Conservation (phyloP, 345 rosid species). For the Euphorbia tirucalli region DNA sequence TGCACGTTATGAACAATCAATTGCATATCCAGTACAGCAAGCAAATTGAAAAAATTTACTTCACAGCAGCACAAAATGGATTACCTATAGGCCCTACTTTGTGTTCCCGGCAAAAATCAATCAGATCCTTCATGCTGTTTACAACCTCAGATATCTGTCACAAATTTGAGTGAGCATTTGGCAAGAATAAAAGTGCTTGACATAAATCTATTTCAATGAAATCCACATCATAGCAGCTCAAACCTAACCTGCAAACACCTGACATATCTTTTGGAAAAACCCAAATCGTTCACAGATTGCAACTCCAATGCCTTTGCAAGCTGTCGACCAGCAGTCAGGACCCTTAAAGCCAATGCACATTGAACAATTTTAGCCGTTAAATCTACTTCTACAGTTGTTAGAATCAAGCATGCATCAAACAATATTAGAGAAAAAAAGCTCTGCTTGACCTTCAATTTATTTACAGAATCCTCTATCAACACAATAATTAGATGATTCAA, state of each 20-base stretch:
- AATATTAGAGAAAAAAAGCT: background rate
- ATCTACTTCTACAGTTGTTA: background rate
- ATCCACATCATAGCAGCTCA: constrained; percentile 4
- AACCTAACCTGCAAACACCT: constrained; percentile 82
- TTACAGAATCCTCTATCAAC: no score
- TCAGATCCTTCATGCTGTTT: constrained; percentile 94
- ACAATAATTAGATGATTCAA: background rate
- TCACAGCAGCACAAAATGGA: background rate
- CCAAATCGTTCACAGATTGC: constrained; percentile 85
- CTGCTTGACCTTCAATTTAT: background rate
- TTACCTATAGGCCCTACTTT: constrained; percentile 88
- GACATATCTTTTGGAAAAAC: constrained; percentile 94
- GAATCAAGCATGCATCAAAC: background rate
- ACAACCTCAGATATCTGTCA: constrained; percentile 90
- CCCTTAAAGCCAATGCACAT: constrained; percentile 46
- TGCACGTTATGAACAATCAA: no score
- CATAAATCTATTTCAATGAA: background rate
- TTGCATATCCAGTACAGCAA: no score
- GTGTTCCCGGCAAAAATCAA: constrained; percentile 71
- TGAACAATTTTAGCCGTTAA: constrained; percentile 10
- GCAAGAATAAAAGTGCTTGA: background rate
- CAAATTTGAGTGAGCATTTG: constrained; percentile 15
- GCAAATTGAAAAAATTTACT: no score
- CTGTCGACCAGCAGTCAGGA: constrained; percentile 84
- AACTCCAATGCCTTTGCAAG: constrained; percentile 85